Conservation (phyloP, 108 stramenopile species). For the Phaeodactylum tricornutum region DNA sequence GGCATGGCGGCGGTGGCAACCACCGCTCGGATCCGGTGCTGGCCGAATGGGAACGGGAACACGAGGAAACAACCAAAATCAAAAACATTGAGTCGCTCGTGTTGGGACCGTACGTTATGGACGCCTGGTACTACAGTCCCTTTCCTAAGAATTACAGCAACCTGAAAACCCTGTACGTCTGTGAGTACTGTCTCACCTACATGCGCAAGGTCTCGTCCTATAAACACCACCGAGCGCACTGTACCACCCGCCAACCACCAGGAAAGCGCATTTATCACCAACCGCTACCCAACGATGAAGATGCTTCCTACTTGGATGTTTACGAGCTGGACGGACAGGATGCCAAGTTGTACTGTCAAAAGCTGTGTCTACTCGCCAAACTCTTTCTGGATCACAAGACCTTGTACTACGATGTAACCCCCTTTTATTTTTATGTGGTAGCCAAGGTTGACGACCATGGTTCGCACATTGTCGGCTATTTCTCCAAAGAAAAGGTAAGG, state of each 20-base stretch:
- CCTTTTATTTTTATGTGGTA: constrained; percentile 97
- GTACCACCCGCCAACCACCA: constrained; percentile 74
- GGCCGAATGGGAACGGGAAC: constrained; percentile 83
- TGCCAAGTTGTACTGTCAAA: constrained; percentile 93
- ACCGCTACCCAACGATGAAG: too few relatives aligned
- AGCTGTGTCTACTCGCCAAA: constrained; percentile 96
- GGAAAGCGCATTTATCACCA: constrained; percentile 94
- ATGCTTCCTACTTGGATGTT: constrained; percentile 34
- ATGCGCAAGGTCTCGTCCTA: constrained; percentile 73
- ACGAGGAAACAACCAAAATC: constrained; percentile 99
- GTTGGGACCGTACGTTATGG: constrained; percentile 84
- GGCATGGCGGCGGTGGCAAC: constrained; percentile 48
- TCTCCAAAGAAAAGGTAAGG: constrained; percentile 88
- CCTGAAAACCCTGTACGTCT: constrained; percentile 81
- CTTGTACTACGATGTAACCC: constrained; percentile 97
- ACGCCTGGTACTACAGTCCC: constrained; percentile 98
- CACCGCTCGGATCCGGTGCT: constrained; percentile 45
- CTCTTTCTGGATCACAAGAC: constrained; percentile 99
- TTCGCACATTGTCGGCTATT: constrained; percentile 91
- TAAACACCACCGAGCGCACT: constrained; percentile 50
- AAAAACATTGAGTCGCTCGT: constrained; percentile 94
- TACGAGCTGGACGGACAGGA: constrained; percentile 76
- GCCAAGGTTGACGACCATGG: constrained; percentile 72
- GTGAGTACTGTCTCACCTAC: constrained; percentile 96
- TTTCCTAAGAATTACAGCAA: constrained; percentile 87